A percentile compares a stretch with the other conserved stretches of the same genome.
Conservation (phyloP, 805 yeast genomes). For the Candida xiaguanensis region DNA sequence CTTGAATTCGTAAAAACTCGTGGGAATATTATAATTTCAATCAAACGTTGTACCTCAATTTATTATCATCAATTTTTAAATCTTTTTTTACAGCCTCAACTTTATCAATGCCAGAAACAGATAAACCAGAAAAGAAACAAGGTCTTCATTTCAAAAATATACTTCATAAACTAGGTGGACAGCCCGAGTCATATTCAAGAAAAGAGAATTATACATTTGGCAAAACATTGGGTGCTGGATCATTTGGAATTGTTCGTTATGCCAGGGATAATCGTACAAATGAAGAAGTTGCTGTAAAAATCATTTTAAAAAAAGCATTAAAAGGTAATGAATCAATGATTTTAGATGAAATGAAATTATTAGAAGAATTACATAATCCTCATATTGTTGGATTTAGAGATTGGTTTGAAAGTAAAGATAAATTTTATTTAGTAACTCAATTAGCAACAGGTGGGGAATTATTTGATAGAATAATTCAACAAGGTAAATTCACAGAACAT, state of each 20-base stretch:
- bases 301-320: slow-evolving; percentile 84
- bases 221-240: slow-evolving; percentile 95
- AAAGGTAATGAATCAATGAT: slow-evolving; percentile 79
- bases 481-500: slow-evolving; percentile 88
- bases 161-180: slow-evolving; percentile 61
- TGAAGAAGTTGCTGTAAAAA: slow-evolving; percentile 87
- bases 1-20: too few relatives aligned
- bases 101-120: slow-evolving; percentile 1
- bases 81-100: background rate
- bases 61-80: background rate
- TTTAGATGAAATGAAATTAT: slow-evolving; percentile 90
- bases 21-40: too few relatives aligned
- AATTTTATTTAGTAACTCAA: slow-evolving; percentile 94
- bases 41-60: too few relatives aligned
- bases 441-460: slow-evolving; percentile 96
- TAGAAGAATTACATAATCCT: slow-evolving; percentile 85
- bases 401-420: slow-evolving; percentile 94
- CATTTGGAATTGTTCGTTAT: slow-evolving; percentile 97
- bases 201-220: slow-evolving; percentile 74
- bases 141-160: slow-evolving; percentile 26
- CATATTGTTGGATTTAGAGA: slow-evolving; percentile 89
- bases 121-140: background rate
- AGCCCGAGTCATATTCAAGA: slow-evolving; percentile 65
- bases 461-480: slow-evolving; percentile 94
- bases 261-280: slow-evolving; percentile 81